Base-by-base conservation (phyloP, 1,139 yeast species). In the Saccharomycopsis hybrid region DNA sequence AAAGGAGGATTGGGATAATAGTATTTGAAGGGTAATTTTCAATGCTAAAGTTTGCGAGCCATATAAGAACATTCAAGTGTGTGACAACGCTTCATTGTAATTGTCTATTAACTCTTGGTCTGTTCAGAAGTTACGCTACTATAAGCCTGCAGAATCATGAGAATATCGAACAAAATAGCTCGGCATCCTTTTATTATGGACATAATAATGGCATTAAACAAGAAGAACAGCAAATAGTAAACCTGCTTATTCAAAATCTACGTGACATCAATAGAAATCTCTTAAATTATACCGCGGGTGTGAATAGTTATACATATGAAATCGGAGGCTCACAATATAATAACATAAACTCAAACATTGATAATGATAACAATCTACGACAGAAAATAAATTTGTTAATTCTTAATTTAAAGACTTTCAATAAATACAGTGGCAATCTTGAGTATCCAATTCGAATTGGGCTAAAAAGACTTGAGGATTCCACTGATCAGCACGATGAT, bases 321-420 rank as follows among this genome's bases (percentile, higher is more conserved):
- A n/a, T 31, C 11, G 35, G 18, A 37, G 9, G 25, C 11, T 37
- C 18, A 8, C 13, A 37, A 8, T 37, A 9, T 13, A 7, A 7
- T 8, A 37, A 37, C 41, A 37, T 7, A 5, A n/a, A 31, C 9
- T 37, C 11, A 5, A 37, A 37, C 7, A n/a, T n/a, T n/a, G n/a
- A n/a, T n/a, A 36, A 43, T 39, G 36, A 44, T 25, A 29, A 30
- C 13, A 40, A 25, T 33, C 42, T 52, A 11, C 30, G 30, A 9
- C 49, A 48, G 18, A 52, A 52, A 44, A 45, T 52, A 39, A 52
- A 52, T 48, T 36, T 52, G n/a, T 24, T 42, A 37, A 39, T 52
- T 11, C 35, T 48, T n/a, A 37, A 41, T 29, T 41, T 52, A 32
- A 42, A 47, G 29, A 25, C 31, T 30, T 44, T 8, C 24, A 31